Conservation (phyloP, 1,139 yeast species). For the Geotrichum carabidarum region DNA sequence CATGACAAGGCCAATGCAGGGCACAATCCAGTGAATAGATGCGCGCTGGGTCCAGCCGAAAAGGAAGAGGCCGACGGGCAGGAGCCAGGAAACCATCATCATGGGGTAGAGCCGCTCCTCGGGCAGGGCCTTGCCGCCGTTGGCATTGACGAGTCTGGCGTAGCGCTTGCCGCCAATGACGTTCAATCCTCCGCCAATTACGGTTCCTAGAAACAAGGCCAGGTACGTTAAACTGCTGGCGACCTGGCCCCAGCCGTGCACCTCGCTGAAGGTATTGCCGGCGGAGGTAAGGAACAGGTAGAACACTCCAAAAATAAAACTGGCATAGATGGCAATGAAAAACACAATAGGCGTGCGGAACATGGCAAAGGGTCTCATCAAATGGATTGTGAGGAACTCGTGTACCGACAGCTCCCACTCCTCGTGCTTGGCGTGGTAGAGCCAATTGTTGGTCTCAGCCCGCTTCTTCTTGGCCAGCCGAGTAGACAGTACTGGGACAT, state of each 20-base stretch:
- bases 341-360: constrained; percentile 45
- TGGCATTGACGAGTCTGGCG: constrained; percentile 54
- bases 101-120: constrained; percentile 58
- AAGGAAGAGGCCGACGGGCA: constrained; percentile 69
- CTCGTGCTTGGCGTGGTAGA: constrained; percentile 43
- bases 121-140: constrained; percentile 48
- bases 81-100: constrained; percentile 42
- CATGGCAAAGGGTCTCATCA: constrained; percentile 45
- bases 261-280: constrained; percentile 35
- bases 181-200: constrained; percentile 46
- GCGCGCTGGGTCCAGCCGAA: constrained; percentile 67
- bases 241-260: constrained; percentile 42
- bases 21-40: constrained; percentile 66
- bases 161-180: constrained; percentile 44
- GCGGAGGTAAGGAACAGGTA: constrained; percentile 42
- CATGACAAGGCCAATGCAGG: constrained; percentile 58
- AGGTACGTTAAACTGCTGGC: constrained; percentile 53
- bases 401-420: constrained; percentile 40
- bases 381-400: constrained; percentile 41
- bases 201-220: constrained; percentile 52
- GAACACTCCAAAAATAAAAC: constrained; percentile 46
- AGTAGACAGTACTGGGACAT: constrained; percentile 59
- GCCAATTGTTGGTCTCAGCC: constrained; percentile 53
- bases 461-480: constrained; percentile 54
- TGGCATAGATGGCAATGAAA: constrained; percentile 42